Evolutionary conservation across 2,329 filamentous ascomycete genomes (phyloP).

Genomic region (Colletotrichum sp.): DNA sequence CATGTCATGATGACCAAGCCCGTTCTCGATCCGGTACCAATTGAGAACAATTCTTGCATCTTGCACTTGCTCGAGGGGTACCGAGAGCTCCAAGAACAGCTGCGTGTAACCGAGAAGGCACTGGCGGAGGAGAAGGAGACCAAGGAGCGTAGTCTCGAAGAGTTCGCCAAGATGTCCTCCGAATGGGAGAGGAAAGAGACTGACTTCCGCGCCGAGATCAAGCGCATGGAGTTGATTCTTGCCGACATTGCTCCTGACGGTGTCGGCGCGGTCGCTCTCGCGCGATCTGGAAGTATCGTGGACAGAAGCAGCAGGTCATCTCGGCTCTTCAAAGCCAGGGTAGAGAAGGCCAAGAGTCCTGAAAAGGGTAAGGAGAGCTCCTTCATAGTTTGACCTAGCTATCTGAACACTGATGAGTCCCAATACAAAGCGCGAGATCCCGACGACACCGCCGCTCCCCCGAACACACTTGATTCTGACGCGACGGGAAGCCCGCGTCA

Average conservation of each 20-base stretch:
- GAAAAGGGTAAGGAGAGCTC: not conserved
- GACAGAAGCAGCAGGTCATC: conserved; percentile 35
- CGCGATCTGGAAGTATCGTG: conserved; percentile 45
- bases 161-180: conserved; percentile 38
- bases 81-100: conserved; percentile 25
- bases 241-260: conserved; percentile 39
- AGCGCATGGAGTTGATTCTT: conserved; percentile 40
- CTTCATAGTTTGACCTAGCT: not conserved
- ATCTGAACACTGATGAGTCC: not conserved
- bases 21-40: conserved; percentile 36
- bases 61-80: conserved; percentile 41
- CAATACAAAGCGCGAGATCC: not conserved
- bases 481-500: not conserved
- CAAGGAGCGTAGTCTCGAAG: conserved; percentile 27
- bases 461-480: not conserved
- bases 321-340: conserved; percentile 31
- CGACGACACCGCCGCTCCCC: not conserved
- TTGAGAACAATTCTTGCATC: conserved; percentile 47
- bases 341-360: conserved; percentile 28
- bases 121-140: conserved; percentile 13
- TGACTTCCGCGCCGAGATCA: conserved; percentile 42
- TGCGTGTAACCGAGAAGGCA: conserved; percentile 20
- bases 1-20: conserved; percentile 42
- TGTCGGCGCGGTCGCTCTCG: conserved; percentile 47
- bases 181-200: conserved; percentile 43